Percentiles rank a stretch among this genome's conserved stretches.
These are phyloP conservation scores for Naganishia sp. DNA, from an alignment of 1,284 basidiomycete genomes.

Conservation along the genomic window DNA sequence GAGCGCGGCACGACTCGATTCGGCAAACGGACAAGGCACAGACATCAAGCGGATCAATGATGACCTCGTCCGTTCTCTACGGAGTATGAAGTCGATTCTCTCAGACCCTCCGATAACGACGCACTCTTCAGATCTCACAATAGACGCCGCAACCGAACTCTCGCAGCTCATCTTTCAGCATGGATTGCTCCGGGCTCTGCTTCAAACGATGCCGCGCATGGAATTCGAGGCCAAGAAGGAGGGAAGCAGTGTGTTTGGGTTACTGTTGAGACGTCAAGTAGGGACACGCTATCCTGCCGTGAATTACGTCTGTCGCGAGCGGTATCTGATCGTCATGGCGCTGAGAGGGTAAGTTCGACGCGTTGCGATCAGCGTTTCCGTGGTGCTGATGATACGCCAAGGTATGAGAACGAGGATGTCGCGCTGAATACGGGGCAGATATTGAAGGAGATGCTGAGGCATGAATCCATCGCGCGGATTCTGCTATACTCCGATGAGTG, in stretches of 20 bases:
- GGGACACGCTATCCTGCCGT: conserved; percentile 91
- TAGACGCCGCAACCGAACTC: conserved; percentile 67
- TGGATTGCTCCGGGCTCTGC: conserved; percentile 79
- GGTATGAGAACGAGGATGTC: conserved; percentile 89
- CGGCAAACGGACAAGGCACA: conserved; percentile 13
- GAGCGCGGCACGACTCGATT: conserved; percentile 27
- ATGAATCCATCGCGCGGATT: conserved; percentile 87
- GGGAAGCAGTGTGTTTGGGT: conserved; percentile 94
- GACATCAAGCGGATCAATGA: conserved; percentile 23
- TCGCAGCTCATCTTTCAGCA: conserved; percentile 93
- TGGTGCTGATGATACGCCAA: conserved; percentile 35
- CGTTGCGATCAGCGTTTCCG: background rate
- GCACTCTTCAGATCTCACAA: background rate
- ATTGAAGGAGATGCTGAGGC: conserved; percentile 91
- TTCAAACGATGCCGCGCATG: conserved; percentile 77
- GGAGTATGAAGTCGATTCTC: conserved; percentile 26
- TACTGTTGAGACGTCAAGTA: conserved; percentile 90
- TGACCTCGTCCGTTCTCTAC: conserved; percentile 16
- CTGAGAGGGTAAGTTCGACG: conserved; percentile 59
- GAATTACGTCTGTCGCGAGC: conserved; percentile 82
- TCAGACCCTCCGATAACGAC: conserved; percentile 5
- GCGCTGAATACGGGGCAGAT: conserved; percentile 99
- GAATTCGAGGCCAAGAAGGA: conserved; percentile 95
- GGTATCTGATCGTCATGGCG: conserved; percentile 84
- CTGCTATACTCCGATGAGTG: conserved; percentile 90